Evolutionary conservation across 2,329 filamentous ascomycete species (phyloP).

Genomic region (Bipolaris cookei): DNA sequence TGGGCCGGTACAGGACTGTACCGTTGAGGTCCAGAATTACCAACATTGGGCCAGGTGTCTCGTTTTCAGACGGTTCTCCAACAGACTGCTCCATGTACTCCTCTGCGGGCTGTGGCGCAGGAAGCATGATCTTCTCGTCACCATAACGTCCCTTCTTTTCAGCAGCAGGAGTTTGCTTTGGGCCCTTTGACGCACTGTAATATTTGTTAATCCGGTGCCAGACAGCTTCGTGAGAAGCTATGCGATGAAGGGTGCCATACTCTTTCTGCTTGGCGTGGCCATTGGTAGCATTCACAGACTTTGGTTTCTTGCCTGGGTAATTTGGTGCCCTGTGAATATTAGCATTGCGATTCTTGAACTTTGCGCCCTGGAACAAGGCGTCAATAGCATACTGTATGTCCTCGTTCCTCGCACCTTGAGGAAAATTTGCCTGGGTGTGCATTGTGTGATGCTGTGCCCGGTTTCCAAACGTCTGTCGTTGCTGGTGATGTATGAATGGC

Average conservation of each 20-base stretch:
- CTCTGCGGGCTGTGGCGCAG: slow-evolving; percentile 65
- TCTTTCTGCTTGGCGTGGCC: slow-evolving; percentile 23
- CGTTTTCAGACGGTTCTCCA: slow-evolving; percentile 38
- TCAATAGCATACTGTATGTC: slow-evolving; percentile 32
- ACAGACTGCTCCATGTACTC: slow-evolving; percentile 66
- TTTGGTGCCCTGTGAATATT: slow-evolving; percentile 24
- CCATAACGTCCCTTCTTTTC: slow-evolving; percentile 26
- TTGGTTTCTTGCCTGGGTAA: slow-evolving; percentile 23
- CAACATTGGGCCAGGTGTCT: slow-evolving; percentile 68
- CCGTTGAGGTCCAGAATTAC: slow-evolving; percentile 93
- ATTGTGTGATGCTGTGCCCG: slow-evolving; percentile 22
- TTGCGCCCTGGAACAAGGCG: slow-evolving; percentile 18
- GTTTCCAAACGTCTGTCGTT: slow-evolving; percentile 18
- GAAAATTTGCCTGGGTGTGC: slow-evolving; percentile 21
- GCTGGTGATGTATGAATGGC: slow-evolving; percentile 10
- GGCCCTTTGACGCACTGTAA: slow-evolving; percentile 16
- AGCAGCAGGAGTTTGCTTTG: slow-evolving; percentile 7
- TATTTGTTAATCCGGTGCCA: slow-evolving; percentile 32
- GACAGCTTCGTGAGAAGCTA: slow-evolving; percentile 2
- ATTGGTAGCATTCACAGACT: slow-evolving; percentile 19
- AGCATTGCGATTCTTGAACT: slow-evolving; percentile 22
- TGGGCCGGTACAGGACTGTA: slow-evolving; percentile 78
- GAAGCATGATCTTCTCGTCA: slow-evolving; percentile 42
- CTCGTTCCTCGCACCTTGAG: slow-evolving; percentile 18
- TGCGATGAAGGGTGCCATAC: slow-evolving; percentile 26